Evolutionary conservation across 2,329 filamentous ascomycete genomes (phyloP), one percentile per base, ranked within the genome.

Genomic region (Pleurostoma richardsiae): DNA sequence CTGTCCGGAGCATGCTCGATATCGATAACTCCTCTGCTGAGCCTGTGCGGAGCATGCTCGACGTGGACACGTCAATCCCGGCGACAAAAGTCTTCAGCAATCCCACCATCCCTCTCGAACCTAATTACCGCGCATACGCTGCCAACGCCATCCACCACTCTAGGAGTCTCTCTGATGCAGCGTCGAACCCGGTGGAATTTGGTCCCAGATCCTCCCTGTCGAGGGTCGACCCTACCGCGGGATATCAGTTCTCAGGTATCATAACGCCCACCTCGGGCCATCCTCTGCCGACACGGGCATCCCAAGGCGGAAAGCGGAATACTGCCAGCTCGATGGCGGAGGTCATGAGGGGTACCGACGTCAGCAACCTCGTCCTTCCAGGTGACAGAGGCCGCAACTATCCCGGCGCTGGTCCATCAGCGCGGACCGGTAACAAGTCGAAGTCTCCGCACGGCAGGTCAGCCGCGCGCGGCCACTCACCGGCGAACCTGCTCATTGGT

Each of bases 41-140:
- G 33, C 76, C 79, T 5, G 72, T 84, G 44, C 76, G 83, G 53
- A 87, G 82, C 65, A 83, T 87, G 80, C 72, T 86, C 48, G 80
- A 84, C 56, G 68, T 83, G 52, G 72, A 73, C 54, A 67, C 68
- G 46, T 69, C 66, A 27, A 57, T 67, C 28, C 55, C 66, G 5
- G 58, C 72, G 4, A 31, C 68, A 75, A 56, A 80, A 76, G 60
- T 66, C 7, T 57, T 66, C 31, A 78, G 74, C 52, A 69, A 69
- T 11, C 71, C 71, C 10, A 70, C 66, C 6, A 77, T 74, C 7
- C 74, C 75, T 2, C 71, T 69, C 10, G 65, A 73, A 7, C 57
- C 67, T 26, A 63, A 54, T 44, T 64, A 64, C 41, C 67, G 64
- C 44, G 46, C 62, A 11, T 60, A 63, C 10, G 48, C 45, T 10